These are phyloP conservation scores for Eucalyptus shirleyi DNA, from an alignment of 345 rosid species.

Conservation along the genomic window DNA sequence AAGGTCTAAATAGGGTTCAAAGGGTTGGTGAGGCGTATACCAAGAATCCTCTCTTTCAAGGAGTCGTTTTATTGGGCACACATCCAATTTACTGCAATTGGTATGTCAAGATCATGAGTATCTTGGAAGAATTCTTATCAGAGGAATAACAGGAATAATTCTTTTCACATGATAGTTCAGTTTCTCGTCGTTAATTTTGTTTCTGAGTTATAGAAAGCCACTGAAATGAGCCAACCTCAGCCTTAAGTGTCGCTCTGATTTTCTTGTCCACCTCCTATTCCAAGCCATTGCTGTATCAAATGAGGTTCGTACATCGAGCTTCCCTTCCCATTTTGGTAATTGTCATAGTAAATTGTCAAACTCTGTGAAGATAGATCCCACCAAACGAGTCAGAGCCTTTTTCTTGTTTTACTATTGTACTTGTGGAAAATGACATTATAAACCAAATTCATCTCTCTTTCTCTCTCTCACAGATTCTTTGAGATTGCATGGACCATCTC, in stretches of 20 bases:
- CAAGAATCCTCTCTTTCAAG: neutral
- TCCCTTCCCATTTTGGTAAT: neutral
- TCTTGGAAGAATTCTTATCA: neutral
- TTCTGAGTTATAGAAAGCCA: neutral
- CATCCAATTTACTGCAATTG: neutral
- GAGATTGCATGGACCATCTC: neutral
- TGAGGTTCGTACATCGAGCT: neutral
- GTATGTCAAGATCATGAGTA: neutral
- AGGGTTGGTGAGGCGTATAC: neutral
- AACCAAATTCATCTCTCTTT: no score
- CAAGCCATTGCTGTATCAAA: neutral
- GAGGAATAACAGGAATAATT: neutral
- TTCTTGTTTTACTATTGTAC: neutral
- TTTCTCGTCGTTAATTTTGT: neutral
- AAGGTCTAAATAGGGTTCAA: conserved; percentile 37
- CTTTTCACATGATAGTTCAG: neutral
- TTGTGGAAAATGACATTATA: neutral
- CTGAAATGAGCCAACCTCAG: neutral
- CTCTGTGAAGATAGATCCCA: neutral
- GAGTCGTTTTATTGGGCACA: neutral
- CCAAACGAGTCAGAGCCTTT: neutral
- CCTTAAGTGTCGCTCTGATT: neutral
- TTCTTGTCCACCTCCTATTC: neutral
- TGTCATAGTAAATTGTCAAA: neutral
- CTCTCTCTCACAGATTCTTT: no score